Evolutionary conservation across 768 basidiomycete species (phyloP).

Genomic region (Glaciozyma martinii): DNA sequence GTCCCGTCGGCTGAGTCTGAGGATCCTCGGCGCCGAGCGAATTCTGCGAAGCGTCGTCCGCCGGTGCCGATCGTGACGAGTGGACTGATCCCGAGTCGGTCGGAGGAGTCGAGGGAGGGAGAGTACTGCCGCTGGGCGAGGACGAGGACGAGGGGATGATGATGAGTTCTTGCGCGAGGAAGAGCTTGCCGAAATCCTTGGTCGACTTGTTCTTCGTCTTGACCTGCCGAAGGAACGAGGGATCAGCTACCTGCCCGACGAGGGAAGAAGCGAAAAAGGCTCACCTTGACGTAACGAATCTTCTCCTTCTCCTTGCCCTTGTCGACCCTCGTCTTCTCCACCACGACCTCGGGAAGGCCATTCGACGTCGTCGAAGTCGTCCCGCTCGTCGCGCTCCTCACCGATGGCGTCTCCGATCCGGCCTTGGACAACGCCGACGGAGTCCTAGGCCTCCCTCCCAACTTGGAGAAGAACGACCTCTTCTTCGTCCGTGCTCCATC

Average conservation of each 20-base stretch:
- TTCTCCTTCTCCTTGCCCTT: slow-evolving; percentile 13
- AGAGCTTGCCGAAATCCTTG: slow-evolving; percentile 31
- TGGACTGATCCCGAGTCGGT: not conserved
- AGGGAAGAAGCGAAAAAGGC: not conserved
- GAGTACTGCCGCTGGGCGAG: not conserved
- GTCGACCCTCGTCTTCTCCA: not conserved
- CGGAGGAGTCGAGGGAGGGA: not conserved
- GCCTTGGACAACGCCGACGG: not conserved
- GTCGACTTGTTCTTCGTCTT: slow-evolving; percentile 23
- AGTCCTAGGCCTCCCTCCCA: not conserved
- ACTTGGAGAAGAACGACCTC: not conserved
- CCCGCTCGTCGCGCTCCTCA: not conserved
- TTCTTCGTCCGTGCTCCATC: slow-evolving; percentile 2
- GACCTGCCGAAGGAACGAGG: slow-evolving; percentile 5
- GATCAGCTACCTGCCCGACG: not conserved
- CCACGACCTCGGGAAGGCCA: not conserved
- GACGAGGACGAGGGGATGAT: slow-evolving; percentile 4
- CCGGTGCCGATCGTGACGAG: not conserved
- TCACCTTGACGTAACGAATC: slow-evolving; percentile 22
- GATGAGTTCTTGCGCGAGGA: slow-evolving; percentile 35
- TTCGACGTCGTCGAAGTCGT: not conserved
- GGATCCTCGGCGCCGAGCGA: not conserved
- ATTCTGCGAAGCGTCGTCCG: not conserved
- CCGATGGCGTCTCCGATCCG: no score
- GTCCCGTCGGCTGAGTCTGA: not conserved